A percentile compares a stretch with the other conserved stretches of the same genome.
Conservation (phyloP, 2,329 filamentous ascomycete genomes). For the Talaromyces atroroseus region DNA sequence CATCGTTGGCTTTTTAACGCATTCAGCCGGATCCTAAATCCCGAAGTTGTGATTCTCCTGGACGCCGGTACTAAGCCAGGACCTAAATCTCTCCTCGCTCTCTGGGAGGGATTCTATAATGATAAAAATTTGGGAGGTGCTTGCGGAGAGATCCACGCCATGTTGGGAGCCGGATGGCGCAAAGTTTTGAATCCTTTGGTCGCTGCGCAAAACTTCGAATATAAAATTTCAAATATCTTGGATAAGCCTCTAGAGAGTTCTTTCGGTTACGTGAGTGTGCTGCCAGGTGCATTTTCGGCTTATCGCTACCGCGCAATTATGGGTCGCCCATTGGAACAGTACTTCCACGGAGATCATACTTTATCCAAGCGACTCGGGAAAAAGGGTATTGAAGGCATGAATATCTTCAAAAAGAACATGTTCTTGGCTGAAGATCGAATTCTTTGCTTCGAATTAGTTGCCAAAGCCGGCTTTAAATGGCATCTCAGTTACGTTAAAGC, state of each 20-base stretch:
- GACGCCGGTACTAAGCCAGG: conserved; percentile 98
- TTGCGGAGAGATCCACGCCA: conserved; percentile 98
- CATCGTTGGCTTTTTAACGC: conserved; percentile 98
- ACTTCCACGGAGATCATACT: conserved; percentile 99
- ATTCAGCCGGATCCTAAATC: conserved; percentile 93
- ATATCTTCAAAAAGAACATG: conserved; percentile 99
- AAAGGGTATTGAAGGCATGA: conserved; percentile 99
- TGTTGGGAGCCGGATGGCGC: conserved; percentile 84
- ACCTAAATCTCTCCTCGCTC: conserved; percentile 77
- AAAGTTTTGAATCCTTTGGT: conserved; percentile 94
- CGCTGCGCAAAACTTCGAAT: conserved; percentile 97
- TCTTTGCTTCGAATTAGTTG: conserved; percentile 96
- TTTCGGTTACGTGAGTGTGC: conserved; percentile 94
- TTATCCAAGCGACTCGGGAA: conserved; percentile 91
- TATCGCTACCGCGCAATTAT: conserved; percentile 98
- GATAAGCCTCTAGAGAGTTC: conserved; percentile 96
- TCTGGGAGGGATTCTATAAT: conserved; percentile 99
- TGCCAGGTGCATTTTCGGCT: conserved; percentile 97
- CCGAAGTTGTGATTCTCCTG: conserved; percentile 90
- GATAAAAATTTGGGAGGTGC: conserved; percentile 98
- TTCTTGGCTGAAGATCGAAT: conserved; percentile 99
- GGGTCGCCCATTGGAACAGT: conserved; percentile 93
- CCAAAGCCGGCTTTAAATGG: conserved; percentile 98
- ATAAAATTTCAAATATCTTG: conserved; percentile 99
- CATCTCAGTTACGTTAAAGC: conserved; percentile 98